A percentile compares a stretch with the other conserved stretches of the same genome.
Conservation (phyloP, 108 stramenopile genomes). For the Cyclotella atomus region DNA sequence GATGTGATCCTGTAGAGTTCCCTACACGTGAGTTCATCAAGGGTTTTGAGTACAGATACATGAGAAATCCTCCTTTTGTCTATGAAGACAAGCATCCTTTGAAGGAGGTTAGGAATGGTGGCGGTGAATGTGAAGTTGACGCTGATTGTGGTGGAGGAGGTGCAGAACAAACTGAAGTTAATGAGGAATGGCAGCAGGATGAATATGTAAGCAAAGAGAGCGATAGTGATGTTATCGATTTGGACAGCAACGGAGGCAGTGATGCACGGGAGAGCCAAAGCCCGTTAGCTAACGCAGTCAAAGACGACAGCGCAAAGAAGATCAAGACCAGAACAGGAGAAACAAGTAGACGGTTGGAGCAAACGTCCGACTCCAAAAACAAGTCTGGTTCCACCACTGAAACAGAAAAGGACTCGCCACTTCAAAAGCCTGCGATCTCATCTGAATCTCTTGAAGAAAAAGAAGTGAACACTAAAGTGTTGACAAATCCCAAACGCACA, state of each 20-base stretch:
- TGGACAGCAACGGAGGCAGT: conserved; percentile 19
- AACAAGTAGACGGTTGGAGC: conserved; percentile 6
- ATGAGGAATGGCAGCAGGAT: conserved; percentile 20
- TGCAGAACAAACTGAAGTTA: conserved; percentile 36
- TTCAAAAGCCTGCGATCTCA: conserved; percentile 33
- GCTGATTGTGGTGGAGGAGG: conserved; percentile 77
- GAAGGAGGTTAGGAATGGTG: conserved; percentile 69
- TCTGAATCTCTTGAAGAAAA: conserved; percentile 21
- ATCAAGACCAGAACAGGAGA: not conserved
- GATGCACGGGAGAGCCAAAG: conserved; percentile 18
- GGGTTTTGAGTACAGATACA: conserved; percentile 84
- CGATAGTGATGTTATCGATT: conserved; percentile 44
- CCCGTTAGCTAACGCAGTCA: conserved; percentile 13
- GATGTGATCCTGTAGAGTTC: conserved; percentile 86
- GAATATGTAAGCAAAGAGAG: not conserved
- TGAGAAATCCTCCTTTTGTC: conserved; percentile 78
- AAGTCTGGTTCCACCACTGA: not conserved
- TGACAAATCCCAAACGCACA: conserved; percentile 21
- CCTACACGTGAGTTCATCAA: conserved; percentile 91
- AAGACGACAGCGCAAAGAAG: not conserved
- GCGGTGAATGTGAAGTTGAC: conserved; percentile 75
- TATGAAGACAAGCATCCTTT: conserved; percentile 77
- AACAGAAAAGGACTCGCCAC: conserved; percentile 6
- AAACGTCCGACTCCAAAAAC: not conserved
- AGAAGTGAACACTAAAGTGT: conserved; percentile 17